These are phyloP conservation scores for Starmerella apis DNA, from an alignment of 805 yeast genomes.

Conservation along the genomic window DNA sequence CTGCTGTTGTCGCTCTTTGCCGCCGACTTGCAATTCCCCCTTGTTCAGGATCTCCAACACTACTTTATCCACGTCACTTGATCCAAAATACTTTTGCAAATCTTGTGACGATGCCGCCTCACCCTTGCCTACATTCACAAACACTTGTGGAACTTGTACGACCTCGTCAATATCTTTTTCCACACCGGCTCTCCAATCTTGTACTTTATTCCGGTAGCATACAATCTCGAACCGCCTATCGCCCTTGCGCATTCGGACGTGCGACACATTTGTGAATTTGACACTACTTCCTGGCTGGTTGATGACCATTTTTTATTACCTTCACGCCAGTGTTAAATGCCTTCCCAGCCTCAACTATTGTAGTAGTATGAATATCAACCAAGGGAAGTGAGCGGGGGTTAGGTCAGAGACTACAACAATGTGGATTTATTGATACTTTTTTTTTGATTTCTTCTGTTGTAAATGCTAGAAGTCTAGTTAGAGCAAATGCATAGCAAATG, in stretches of 20 bases:
- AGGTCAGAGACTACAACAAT: too few relatives aligned
- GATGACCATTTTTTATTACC: constrained; percentile 9
- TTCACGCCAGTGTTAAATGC: not conserved
- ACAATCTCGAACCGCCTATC: constrained; percentile 90
- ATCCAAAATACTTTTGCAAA: constrained; percentile 58
- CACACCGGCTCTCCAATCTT: constrained; percentile 78
- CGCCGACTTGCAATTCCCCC: constrained; percentile 92
- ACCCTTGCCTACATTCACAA: constrained; percentile 86
- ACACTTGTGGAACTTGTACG: constrained; percentile 89
- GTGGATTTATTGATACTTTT: too few relatives aligned
- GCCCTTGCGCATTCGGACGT: constrained; percentile 79
- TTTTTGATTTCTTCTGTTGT: too few relatives aligned
- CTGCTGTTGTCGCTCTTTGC: constrained; percentile 77
- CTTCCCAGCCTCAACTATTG: too few relatives aligned
- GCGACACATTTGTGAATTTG: constrained; percentile 83
- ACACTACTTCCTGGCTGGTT: constrained; percentile 80
- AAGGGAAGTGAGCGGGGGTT: too few relatives aligned
- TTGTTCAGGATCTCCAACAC: constrained; percentile 72
- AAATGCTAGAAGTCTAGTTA: too few relatives aligned
- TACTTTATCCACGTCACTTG: constrained; percentile 63
- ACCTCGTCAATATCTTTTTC: constrained; percentile 95
- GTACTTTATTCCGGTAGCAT: constrained; percentile 93
- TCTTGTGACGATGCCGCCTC: constrained; percentile 85
- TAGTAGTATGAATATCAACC: too few relatives aligned
- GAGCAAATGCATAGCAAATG: too few relatives aligned